These are phyloP conservation scores for Phytophthora litchii DNA, from an alignment of 352 stramenopile species.

Conservation along the genomic window DNA sequence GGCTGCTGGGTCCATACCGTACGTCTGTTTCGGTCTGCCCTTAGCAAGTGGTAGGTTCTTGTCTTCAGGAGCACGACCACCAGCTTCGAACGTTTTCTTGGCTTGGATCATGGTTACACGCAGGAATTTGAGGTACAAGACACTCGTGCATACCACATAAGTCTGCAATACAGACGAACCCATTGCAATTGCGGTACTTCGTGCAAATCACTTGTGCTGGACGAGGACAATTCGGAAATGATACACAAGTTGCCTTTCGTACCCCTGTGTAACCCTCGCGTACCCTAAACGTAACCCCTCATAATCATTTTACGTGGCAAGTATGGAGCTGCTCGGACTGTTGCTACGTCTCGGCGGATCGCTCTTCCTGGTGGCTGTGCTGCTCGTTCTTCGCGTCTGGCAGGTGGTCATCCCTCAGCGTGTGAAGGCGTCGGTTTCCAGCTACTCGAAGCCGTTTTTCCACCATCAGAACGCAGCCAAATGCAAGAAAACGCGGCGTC, in stretches of 20 bases:
- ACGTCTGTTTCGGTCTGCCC: slow-evolving; percentile 43
- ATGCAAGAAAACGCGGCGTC: slow-evolving; percentile 9
- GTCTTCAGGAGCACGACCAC: slow-evolving; percentile 57
- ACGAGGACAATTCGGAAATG: slow-evolving; percentile 26
- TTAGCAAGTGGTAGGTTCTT: slow-evolving; percentile 48
- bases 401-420: slow-evolving; percentile 32
- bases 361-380: slow-evolving; percentile 24
- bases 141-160: slow-evolving; percentile 44
- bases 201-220: slow-evolving; percentile 19
- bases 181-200: slow-evolving; percentile 9
- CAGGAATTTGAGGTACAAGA: slow-evolving; percentile 77
- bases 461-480: slow-evolving; percentile 16
- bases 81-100: slow-evolving; percentile 54
- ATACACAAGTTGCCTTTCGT: slow-evolving; percentile 22
- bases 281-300: slow-evolving; percentile 8
- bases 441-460: slow-evolving; percentile 29
- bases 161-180: slow-evolving; percentile 48
- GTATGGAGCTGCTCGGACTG: slow-evolving; percentile 32
- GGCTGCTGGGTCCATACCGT: slow-evolving; percentile 34
- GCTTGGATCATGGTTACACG: slow-evolving; percentile 54
- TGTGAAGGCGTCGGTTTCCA: slow-evolving; percentile 24
- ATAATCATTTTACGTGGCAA: slow-evolving; percentile 16
- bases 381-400: slow-evolving; percentile 41
- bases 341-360: slow-evolving; percentile 18
- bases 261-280: slow-evolving; percentile 10